A percentile compares a stretch with the other conserved stretches of the same genome.
Conservation (phyloP, 257 asterid genomes). For the Mentha longifolia region DNA sequence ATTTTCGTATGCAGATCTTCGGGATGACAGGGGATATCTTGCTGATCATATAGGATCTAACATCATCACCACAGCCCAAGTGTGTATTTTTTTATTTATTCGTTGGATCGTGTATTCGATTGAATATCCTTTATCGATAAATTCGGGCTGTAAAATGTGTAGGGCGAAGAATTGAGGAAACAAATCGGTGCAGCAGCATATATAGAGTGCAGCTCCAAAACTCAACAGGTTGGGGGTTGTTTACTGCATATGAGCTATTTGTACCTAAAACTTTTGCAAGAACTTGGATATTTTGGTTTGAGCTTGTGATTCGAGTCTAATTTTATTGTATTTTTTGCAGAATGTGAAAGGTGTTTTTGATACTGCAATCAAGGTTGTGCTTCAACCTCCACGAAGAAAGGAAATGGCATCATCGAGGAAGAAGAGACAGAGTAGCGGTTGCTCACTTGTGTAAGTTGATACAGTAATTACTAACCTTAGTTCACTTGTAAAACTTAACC, state of each 20-base stretch:
- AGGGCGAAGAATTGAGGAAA: constrained; percentile 97
- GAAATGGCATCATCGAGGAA: constrained; percentile 56
- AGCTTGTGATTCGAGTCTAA: constrained; percentile 15
- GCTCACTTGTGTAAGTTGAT: constrained; percentile 80
- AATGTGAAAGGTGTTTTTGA: constrained; percentile 96
- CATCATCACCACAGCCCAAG: constrained; percentile 79
- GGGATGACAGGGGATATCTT: constrained; percentile 69
- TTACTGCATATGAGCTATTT: background rate
- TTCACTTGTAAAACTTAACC: too few relatives aligned
- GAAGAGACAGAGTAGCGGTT: constrained; percentile 63
- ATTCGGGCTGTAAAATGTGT: background rate
- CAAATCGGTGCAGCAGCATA: constrained; percentile 98
- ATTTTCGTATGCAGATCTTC: constrained; percentile 59
- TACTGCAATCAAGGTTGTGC: constrained; percentile 90
- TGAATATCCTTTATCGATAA: background rate
- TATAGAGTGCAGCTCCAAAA: constrained; percentile 96
- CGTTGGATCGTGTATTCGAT: background rate
- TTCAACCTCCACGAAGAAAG: constrained; percentile 90
- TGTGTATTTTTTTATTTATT: constrained; percentile 27
- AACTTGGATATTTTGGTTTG: background rate
- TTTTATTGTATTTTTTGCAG: constrained; percentile 37
- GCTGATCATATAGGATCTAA: constrained; percentile 79
- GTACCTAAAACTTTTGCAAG: background rate
- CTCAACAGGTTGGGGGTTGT: constrained; percentile 70
- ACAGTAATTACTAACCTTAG: too few relatives aligned